Base-by-base conservation (phyloP, 805 yeast genomes). In the Lipomyces yamadae region DNA sequence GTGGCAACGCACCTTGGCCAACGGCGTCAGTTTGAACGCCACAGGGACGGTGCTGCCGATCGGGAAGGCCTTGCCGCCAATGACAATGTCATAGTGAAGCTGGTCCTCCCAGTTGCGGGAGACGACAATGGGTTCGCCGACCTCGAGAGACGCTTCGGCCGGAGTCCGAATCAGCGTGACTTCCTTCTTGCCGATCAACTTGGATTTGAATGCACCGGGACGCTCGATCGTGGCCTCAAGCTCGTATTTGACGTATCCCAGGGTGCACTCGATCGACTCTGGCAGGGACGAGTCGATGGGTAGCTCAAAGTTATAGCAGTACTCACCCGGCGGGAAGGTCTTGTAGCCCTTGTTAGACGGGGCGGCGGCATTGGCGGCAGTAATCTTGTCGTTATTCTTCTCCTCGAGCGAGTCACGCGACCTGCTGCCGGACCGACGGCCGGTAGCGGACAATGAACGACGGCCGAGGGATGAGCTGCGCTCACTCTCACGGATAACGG, bases 61-160 rank as follows among this genome's bases (percentile, higher is more conserved):
- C 7, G 96, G 88, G 62, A 95, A 86, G 34, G 92, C 88, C 76
- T 94, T 95, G 34, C 97, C 91, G 1, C 96, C 96, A 62, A 95
- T 88, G 24, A 92, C 87, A 56, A 95, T 92, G 74, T 95, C 98
- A 75, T 95, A 95, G 72, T 88, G 88, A 39, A 95, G 78, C 75
- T 90, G 91, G 75, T 91, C 92, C 32, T 70, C 71, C 99, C 99
- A 95, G 71, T 91, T 94, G 67, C 96, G 83, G 34, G 89, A 83
- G 48, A 95, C 92, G 3, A 92, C 90, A 62, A 95, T 94, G 0
- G 99, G 98, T 75, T 95, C 99, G 69, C 89, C 88, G 74, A 90
- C 94, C 76, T 95, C 98, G 32, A 89, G 83, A 53, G 92, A 90
- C 50, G 85, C 85, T 65, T 90, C 92, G 0, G 91, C 82, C 10